A percentile compares a stretch with the other conserved stretches of the same genome.
Evolutionary conservation across 768 basidiomycete species (phyloP).

Genomic region (Naganishia randhawae): DNA sequence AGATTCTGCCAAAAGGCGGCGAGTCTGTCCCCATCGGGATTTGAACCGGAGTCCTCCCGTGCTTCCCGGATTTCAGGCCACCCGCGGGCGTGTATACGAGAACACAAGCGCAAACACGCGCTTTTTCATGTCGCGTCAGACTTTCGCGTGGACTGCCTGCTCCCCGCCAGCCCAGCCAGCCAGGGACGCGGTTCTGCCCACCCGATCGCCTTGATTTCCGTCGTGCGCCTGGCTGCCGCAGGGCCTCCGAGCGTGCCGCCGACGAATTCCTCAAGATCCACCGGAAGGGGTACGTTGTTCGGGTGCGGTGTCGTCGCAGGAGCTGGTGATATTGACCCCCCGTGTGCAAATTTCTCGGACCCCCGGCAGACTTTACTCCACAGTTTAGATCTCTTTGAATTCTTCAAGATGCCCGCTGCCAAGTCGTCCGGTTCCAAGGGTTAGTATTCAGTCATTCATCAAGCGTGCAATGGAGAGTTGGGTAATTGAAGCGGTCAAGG

Average conservation of each 20-base stretch:
- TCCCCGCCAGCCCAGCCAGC: background rate
- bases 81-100: background rate
- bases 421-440: constrained; percentile 14
- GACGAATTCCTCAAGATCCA: constrained; percentile 25
- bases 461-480: no score
- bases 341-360: background rate
- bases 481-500: background rate
- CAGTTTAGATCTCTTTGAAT: constrained; percentile 25
- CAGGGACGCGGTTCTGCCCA: constrained; percentile 5
- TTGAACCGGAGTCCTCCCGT: background rate
- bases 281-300: constrained; percentile 13
- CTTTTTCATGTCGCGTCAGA: background rate
- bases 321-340: constrained; percentile 8
- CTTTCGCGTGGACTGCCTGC: background rate
- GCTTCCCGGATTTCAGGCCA: background rate
- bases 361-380: constrained; percentile 11
- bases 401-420: constrained; percentile 23
- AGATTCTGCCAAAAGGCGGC: no score
- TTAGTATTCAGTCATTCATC: constrained; percentile 3
- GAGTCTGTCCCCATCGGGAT: background rate
- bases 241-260: background rate
- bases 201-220: constrained; percentile 20
- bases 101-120: background rate
- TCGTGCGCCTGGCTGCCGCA: constrained; percentile 12
- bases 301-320: background rate